A percentile compares a stretch with the other conserved stretches of the same genome.
These are phyloP conservation scores for Penstemon barbatus DNA, from an alignment of 257 asterid species.

Conservation along the genomic window DNA sequence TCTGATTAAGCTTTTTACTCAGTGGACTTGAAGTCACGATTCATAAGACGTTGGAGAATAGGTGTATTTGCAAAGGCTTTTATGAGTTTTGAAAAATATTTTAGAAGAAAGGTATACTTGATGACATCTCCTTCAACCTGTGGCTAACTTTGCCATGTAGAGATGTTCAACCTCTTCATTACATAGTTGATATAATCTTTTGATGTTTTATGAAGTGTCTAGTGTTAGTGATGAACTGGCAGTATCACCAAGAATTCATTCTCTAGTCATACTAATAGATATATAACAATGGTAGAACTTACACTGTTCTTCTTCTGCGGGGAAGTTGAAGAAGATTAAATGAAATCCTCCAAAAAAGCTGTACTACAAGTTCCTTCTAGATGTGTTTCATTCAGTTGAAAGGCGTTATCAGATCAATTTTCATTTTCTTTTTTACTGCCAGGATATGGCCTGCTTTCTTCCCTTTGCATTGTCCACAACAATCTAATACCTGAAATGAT, in stretches of 20 bases:
- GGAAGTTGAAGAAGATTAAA: not conserved
- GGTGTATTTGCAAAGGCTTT: slow-evolving; percentile 16
- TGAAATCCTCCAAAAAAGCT: slow-evolving; percentile 14
- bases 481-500: slow-evolving; percentile 7
- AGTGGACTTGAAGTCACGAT: slow-evolving; percentile 4
- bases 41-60: slow-evolving; percentile 17
- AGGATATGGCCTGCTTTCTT: slow-evolving; percentile 4
- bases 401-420: slow-evolving; percentile 3
- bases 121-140: not conserved
- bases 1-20: slow-evolving; percentile 4
- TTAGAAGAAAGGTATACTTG: not conserved
- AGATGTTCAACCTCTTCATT: not conserved
- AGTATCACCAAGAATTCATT: not conserved
- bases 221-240: not conserved
- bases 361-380: slow-evolving; percentile 7
- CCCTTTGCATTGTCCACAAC: not conserved
- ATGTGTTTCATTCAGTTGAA: slow-evolving; percentile 26
- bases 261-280: slow-evolving; percentile 9
- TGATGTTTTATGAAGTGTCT: not conserved
- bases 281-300: not conserved
- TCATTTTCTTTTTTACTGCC: slow-evolving; percentile 2
- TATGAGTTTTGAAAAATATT: not conserved
- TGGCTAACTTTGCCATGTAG: not conserved
- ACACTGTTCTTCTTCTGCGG: slow-evolving; percentile 6
- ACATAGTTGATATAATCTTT: not conserved